These are phyloP conservation scores for Talaromyces sp. DNA, from an alignment of 2,329 filamentous ascomycete genomes.

Conservation along the genomic window DNA sequence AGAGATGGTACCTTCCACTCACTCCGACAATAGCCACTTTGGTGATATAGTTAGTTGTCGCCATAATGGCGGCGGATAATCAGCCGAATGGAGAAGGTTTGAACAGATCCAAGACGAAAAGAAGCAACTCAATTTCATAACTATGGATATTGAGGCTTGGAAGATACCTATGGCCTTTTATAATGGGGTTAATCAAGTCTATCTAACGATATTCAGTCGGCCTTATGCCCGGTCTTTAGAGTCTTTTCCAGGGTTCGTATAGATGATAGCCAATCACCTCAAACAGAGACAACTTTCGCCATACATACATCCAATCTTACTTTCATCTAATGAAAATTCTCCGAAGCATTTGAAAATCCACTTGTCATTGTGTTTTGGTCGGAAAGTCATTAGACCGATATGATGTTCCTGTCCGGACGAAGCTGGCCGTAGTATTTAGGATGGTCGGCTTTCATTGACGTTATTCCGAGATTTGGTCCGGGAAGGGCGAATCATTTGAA, in stretches of 20 bases:
- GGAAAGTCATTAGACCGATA: background rate
- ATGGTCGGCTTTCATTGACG: background rate
- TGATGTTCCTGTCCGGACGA: background rate
- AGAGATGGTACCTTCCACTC: background rate
- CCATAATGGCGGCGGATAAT: background rate
- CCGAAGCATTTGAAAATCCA: background rate
- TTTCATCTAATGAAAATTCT: background rate
- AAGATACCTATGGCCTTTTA: background rate
- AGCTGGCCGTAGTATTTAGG: background rate
- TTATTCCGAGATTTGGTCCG: background rate
- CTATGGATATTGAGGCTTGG: background rate
- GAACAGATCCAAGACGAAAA: background rate
- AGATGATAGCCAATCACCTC: background rate
- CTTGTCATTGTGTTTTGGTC: background rate
- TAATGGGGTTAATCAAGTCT: background rate
- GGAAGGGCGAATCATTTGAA: background rate
- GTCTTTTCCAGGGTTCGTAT: background rate
- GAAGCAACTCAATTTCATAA: background rate
- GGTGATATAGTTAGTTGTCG: background rate
- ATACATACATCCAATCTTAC: background rate
- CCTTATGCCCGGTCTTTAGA: background rate
- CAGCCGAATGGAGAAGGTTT: background rate
- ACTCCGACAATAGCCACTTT: constrained; percentile 14
- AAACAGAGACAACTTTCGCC: background rate
- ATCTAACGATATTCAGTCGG: background rate